A percentile compares a stretch with the other conserved stretches of the same genome.
These are phyloP conservation scores for Skeletonema costatum DNA, from an alignment of 108 stramenopile species.

Conservation along the genomic window DNA sequence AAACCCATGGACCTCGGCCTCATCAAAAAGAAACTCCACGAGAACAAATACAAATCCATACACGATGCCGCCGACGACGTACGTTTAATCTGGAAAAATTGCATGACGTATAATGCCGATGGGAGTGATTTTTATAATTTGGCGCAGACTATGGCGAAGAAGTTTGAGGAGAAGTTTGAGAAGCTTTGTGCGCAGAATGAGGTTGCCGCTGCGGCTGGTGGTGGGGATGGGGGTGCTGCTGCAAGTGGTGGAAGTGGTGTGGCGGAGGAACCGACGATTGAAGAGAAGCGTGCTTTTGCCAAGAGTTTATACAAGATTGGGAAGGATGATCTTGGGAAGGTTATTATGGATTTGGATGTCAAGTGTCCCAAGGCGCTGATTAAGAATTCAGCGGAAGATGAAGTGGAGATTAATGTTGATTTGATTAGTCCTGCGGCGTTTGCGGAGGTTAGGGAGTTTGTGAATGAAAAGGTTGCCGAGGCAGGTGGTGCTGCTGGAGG, in stretches of 20 bases:
- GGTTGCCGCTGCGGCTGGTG: slow-evolving; percentile 2
- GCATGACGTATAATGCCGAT: slow-evolving; percentile 94
- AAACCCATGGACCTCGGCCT: slow-evolving; percentile 97
- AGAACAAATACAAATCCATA: slow-evolving; percentile 73
- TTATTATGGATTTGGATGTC: slow-evolving; percentile 88
- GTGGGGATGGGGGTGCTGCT: neutral
- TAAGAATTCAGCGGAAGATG: slow-evolving; percentile 87
- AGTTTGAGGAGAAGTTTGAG: slow-evolving; percentile 82
- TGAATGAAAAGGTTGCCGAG: slow-evolving; percentile 39
- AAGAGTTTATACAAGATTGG: slow-evolving; percentile 82
- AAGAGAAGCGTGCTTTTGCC: slow-evolving; percentile 88
- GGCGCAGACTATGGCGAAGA: slow-evolving; percentile 68
- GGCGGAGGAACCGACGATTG: slow-evolving; percentile 61
- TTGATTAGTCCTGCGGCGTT: slow-evolving; percentile 78
- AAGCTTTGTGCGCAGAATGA: slow-evolving; percentile 49
- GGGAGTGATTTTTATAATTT: slow-evolving; percentile 89
- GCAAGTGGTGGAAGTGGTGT: neutral
- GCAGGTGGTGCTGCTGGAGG: slow-evolving; percentile 29
- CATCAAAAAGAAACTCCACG: slow-evolving; percentile 80
- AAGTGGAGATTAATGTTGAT: slow-evolving; percentile 96
- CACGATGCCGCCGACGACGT: slow-evolving; percentile 90
- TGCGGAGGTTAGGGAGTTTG: slow-evolving; percentile 69
- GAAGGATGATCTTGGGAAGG: slow-evolving; percentile 89
- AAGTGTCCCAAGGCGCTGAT: slow-evolving; percentile 87
- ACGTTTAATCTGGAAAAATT: slow-evolving; percentile 94